Evolutionary conservation across 1,284 basidiomycete genomes (phyloP).

Genomic region (Pterulicium gracile): DNA sequence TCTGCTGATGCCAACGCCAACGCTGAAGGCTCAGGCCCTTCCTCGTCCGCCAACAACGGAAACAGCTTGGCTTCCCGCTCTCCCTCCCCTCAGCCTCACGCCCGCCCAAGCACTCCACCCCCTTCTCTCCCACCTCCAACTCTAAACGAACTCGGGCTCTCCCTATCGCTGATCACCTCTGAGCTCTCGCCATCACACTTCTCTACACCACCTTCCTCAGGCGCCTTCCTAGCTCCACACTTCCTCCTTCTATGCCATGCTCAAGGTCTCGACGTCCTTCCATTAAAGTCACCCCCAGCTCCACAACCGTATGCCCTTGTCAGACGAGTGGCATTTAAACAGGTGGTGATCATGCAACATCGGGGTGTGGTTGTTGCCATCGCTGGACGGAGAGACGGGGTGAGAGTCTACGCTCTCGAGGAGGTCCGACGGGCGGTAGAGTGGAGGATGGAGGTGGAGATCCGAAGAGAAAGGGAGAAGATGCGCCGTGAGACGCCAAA

Average conservation of each 20-base stretch:
- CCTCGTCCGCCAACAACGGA: conserved; percentile 16
- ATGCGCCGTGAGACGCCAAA: conserved; percentile 54
- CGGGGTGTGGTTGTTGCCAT: conserved; percentile 77
- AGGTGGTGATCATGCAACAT: conserved; percentile 81
- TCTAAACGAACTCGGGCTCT: conserved; percentile 65
- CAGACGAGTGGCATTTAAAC: conserved; percentile 68
- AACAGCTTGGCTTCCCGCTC: conserved; percentile 29
- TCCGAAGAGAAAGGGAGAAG: conserved; percentile 60
- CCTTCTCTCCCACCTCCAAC: conserved; percentile 59
- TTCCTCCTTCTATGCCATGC: conserved; percentile 74
- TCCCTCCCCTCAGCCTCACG: conserved; percentile 33
- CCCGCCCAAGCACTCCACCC: conserved; percentile 54
- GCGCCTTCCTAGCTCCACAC: conserved; percentile 67
- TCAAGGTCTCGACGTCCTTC: conserved; percentile 72
- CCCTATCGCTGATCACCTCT: conserved; percentile 51
- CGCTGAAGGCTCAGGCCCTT: conserved; percentile 13
- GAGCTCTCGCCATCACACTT: conserved; percentile 67
- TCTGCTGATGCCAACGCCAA: conserved; percentile 15
- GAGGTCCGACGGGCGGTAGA: conserved; percentile 75
- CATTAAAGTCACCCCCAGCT: conserved; percentile 58
- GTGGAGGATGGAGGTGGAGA: conserved; percentile 75
- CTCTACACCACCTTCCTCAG: conserved; percentile 60
- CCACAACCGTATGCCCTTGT: conserved; percentile 70
- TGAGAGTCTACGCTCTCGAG: conserved; percentile 74
- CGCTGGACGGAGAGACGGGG: conserved; percentile 71